Percentiles rank a stretch among this genome's conserved stretches.
These are phyloP conservation scores for Penicillium subrubescens DNA, from an alignment of 495 filamentous ascomycete genomes.

Conservation along the genomic window DNA sequence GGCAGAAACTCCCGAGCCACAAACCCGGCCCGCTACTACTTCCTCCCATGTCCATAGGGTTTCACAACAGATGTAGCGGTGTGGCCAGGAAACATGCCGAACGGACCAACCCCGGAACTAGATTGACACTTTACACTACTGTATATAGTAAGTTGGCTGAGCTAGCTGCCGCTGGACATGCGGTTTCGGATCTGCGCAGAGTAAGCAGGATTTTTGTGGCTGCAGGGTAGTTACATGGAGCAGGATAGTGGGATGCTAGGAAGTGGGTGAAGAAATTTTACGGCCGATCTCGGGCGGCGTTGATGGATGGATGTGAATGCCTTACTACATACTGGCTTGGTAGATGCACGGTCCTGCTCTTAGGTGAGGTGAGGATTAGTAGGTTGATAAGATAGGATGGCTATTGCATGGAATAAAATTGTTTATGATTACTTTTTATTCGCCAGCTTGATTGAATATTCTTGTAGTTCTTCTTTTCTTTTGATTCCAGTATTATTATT, in stretches of 20 bases:
- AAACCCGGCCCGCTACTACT: background rate
- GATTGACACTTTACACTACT: background rate
- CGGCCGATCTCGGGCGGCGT: background rate
- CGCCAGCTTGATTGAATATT: background rate
- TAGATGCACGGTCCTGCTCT: background rate
- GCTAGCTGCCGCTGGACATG: background rate
- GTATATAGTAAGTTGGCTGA: background rate
- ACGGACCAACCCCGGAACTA: background rate
- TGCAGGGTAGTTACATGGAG: background rate
- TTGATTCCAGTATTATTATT: too few relatives aligned
- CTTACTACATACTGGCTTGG: background rate
- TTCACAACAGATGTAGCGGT: slow-evolving; percentile 2
- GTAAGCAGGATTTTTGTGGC: background rate
- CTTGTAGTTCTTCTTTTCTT: too few relatives aligned
- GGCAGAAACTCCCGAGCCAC: background rate
- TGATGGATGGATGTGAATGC: background rate
- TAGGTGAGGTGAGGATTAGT: background rate
- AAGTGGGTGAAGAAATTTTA: background rate
- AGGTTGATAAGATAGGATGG: too few relatives aligned
- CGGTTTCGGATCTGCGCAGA: background rate
- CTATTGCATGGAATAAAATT: too few relatives aligned
- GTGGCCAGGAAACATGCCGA: background rate
- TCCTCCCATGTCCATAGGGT: background rate
- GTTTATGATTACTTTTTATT: background rate
- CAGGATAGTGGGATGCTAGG: too few relatives aligned